Percentiles rank a stretch among this genome's conserved stretches.
Conservation (phyloP, 495 filamentous ascomycete species). For the Penicillium pancosmium region DNA sequence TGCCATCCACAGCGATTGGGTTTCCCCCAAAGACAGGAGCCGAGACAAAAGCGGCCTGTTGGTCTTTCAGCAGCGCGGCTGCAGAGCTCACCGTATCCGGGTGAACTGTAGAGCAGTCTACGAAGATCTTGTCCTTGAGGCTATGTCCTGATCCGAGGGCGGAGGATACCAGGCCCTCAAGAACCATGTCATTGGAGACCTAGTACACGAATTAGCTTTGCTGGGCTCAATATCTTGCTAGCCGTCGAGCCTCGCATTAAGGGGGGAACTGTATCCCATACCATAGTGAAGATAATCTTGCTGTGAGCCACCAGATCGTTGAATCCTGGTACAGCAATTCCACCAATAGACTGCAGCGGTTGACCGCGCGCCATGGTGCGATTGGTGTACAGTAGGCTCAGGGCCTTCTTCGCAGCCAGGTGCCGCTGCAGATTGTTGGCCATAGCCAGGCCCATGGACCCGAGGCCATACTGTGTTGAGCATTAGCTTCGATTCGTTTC, state of each 20-base stretch:
- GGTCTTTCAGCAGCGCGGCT: conserved; percentile 35
- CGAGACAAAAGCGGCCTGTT: conserved; percentile 42
- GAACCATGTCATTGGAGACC: conserved; percentile 47
- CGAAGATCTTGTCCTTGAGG: conserved; percentile 49
- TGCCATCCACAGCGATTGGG: conserved; percentile 46
- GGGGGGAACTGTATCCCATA: conserved; percentile 5
- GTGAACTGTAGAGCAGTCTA: conserved; percentile 53
- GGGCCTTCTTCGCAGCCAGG: conserved; percentile 39
- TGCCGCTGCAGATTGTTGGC: conserved; percentile 51
- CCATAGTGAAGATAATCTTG: conserved; percentile 53
- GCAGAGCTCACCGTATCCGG: conserved; percentile 42
- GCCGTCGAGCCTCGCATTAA: neutral
- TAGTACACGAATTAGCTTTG: conserved; percentile 14
- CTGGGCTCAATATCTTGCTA: neutral
- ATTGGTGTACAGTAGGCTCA: conserved; percentile 46
- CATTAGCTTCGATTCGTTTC: conserved; percentile 11
- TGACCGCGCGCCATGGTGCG: conserved; percentile 47
- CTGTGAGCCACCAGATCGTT: conserved; percentile 38
- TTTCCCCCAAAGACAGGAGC: conserved; percentile 52
- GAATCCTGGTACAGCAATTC: conserved; percentile 36
- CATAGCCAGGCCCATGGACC: conserved; percentile 55
- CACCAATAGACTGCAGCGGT: conserved; percentile 39
- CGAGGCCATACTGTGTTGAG: conserved; percentile 43
- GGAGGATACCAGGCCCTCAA: conserved; percentile 38
- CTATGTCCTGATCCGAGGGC: conserved; percentile 35